Base-by-base conservation (phyloP, 352 stramenopile species). In the Ophiocytium majus region DNA sequence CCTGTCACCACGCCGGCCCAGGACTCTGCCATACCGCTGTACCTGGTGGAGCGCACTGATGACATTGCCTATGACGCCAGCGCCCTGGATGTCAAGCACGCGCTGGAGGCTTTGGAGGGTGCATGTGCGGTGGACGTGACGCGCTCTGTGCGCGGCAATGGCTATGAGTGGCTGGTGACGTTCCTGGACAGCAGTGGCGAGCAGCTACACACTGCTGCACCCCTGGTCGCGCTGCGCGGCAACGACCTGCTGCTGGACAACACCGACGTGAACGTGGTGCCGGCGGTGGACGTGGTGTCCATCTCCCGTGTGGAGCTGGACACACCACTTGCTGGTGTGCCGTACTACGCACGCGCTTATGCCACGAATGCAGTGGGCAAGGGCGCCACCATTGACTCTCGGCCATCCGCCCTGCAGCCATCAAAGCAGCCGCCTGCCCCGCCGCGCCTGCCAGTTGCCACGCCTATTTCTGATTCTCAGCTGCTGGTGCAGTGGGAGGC, bases 101-200 rank as follows among this genome's bases (percentile, higher is more conserved):
- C 94, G 9, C 89, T 98, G 0, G 94, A 98, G 86, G 90, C 90
- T 14, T 90, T 98, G 33, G 92, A 89, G 14, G 92, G 92, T 34
- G 91, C 96, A 19, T 94, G 93, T 78, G 97, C 92, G 66, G 94
- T 97, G 10, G 93, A 97, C 63, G 95, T 98, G 5, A 89, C 89
- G 19, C 90, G 93, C 17, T 86, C 88, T 63, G 91, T 96, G 0
- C 91, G 92, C 57, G 92, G 92, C 63, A 87, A 97, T 84, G 95
- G 95, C 50, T 98, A 91, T 78, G 92, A 95, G 76, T 98, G 95
- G 95, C 91, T 93, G 34, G 87, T 98, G 28, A 98, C 95, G 1
- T 97, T 97, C 86, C 33, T 82, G 33, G 86, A 90, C 85, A 82
- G 57, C 33, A 50, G n/a, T 9, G 36, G 82, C 37, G 23, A 57